phyloP scores from a whole-genome alignment of 495 filamentous ascomycete genomes.

The Trypethelium eluteriae region DNA sequence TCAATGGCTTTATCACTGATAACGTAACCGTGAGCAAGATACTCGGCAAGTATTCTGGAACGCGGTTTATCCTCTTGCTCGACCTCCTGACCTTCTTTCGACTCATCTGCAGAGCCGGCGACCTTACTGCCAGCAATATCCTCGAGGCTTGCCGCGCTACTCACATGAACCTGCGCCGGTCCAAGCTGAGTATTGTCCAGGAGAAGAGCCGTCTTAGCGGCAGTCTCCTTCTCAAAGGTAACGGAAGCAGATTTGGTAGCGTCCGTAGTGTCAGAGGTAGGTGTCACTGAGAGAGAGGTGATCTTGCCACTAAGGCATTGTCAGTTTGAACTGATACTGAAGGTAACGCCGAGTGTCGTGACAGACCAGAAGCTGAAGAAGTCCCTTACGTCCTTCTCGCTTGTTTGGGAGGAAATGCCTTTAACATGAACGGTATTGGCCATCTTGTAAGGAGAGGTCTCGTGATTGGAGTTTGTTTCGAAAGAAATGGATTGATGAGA shows the following conservation, averaged over 20 bases:
- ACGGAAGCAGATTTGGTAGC: conserved; percentile 73
- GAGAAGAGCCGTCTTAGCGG: conserved; percentile 90
- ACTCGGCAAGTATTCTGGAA: conserved; percentile 86
- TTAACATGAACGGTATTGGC: conserved; percentile 50
- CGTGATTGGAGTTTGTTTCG: background rate
- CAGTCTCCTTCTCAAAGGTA: conserved; percentile 91
- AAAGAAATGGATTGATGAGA: background rate
- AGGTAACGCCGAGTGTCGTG: background rate
- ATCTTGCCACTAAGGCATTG: conserved; percentile 72
- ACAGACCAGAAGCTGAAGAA: conserved; percentile 98
- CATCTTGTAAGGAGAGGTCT: conserved; percentile 27
- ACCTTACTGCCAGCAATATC: conserved; percentile 49
- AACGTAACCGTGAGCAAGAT: conserved; percentile 86
- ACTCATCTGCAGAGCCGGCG: conserved; percentile 39
- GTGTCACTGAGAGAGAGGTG: conserved; percentile 65
- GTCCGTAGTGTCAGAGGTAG: conserved; percentile 49
- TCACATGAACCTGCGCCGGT: conserved; percentile 68
- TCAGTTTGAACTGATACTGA: conserved; percentile 8
- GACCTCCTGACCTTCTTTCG: conserved; percentile 54
- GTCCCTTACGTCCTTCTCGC: conserved; percentile 83
- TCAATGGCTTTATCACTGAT: conserved; percentile 80
- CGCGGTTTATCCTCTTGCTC: conserved; percentile 93
- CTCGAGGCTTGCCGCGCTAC: conserved; percentile 55
- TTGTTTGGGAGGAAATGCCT: conserved; percentile 72
- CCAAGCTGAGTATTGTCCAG: conserved; percentile 93